phyloP scores from a whole-genome alignment of 192 early-diverging fungal genomes.

The Gonapodya sp. region DNA sequence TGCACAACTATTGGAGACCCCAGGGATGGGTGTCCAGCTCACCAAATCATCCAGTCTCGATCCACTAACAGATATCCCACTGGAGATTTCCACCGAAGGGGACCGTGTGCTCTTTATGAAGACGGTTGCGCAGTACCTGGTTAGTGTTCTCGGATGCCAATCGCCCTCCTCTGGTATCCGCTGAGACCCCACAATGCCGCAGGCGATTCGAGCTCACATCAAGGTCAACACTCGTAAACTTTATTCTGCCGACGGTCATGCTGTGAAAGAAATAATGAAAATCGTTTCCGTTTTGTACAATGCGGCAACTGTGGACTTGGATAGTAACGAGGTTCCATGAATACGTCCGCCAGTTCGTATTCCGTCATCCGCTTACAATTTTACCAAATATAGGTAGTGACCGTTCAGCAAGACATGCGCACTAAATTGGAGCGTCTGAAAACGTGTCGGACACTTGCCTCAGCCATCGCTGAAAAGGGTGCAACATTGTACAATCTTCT shows the following conservation, averaged over 20 bases:
- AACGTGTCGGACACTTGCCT: slow-evolving; percentile 30
- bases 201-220: slow-evolving; percentile 42
- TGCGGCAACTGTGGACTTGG: slow-evolving; percentile 18
- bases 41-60: slow-evolving; percentile 34
- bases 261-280: slow-evolving; percentile 40
- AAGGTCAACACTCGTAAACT: slow-evolving; percentile 38
- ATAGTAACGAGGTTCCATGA: slow-evolving; percentile 25
- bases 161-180: not conserved
- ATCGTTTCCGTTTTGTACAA: slow-evolving; percentile 30
- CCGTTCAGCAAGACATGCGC: slow-evolving; percentile 29
- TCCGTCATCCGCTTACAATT: too few relatives aligned
- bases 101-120: slow-evolving; percentile 42
- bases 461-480: slow-evolving; percentile 34
- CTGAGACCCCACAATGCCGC: not conserved
- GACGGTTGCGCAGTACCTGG: slow-evolving; percentile 33
- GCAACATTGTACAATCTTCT: slow-evolving; percentile 35
- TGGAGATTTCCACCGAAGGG: slow-evolving; percentile 34
- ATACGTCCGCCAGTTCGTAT: too few relatives aligned
- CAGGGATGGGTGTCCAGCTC: too few relatives aligned
- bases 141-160: not conserved
- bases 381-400: slow-evolving; percentile 16
- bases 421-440: slow-evolving; percentile 29
- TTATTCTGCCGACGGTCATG: slow-evolving; percentile 41
- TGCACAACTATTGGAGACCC: too few relatives aligned
- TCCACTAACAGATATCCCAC: slow-evolving; percentile 28